Base-by-base conservation (phyloP, 345 rosid species). In the Clarkia xantiana region DNA sequence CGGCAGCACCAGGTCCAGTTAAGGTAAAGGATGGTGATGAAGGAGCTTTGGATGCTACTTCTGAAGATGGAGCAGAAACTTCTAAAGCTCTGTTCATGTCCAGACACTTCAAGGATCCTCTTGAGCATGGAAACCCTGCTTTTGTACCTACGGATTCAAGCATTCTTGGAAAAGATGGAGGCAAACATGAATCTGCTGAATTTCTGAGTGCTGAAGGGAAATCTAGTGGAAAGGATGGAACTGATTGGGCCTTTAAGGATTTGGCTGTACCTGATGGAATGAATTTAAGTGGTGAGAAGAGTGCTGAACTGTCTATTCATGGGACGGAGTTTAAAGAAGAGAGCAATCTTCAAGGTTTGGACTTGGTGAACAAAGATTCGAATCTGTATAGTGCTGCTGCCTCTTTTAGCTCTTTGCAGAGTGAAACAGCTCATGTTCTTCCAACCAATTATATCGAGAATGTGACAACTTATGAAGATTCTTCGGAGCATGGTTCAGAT, bases 1-100 rank as follows among this genome's bases (percentile, higher is more conserved):
- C 86, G 49, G 91, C 95, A 57, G 69, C 94, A 61, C 91, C 96
- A 52, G 77, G 94, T 72, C 82, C 96, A 0, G 50, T 61, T 52
- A 78, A 69, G 20, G 14, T 51, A 12, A 68, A 56, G 52, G 75
- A 81, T 63, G 64, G 68, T 4, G 66, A 51, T 1, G 61, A 62
- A 62, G 67, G 29, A 23, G 66, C 66, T 60, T 29, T 29, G 36
- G 52, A 48, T 13, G 53, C 60, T 49, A 45, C 56, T 13, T 62
- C 48, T 9, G 79, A 47, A n/a, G 71, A 46, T 22, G 69, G 63
- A 45, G 76, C 69, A 16, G 97, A 73, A 53, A 60, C 85, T 56
- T 86, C 96, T 18, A 60, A 3, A 52, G 72, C 86, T 56, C 59
- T 91, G 50, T 74, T 80, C 75, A 64, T 79, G 90, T 84, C 96